Base-by-base conservation (phyloP, 768 basidiomycete genomes). In the Nevesoporus exiguus region DNA sequence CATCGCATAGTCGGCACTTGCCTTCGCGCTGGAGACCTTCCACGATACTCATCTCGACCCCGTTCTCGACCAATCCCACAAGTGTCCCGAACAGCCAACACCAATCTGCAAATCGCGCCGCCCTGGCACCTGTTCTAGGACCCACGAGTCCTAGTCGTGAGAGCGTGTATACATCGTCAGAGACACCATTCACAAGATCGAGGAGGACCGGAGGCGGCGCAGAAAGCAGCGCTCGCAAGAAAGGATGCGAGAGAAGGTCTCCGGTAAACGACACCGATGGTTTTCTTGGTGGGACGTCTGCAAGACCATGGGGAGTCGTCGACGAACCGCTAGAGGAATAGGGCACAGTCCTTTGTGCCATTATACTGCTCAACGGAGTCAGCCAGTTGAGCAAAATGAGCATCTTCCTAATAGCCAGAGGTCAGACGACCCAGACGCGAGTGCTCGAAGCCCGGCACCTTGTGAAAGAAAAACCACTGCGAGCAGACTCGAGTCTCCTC, bases 331-430 rank as follows among this genome's bases (percentile, higher is more conserved):
- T 25, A 15, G 80, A 68, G 10, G 84, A 77, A 66, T 80, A 86
- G 0, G 88, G 82, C 3, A 83, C 79, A 3, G 81, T 68, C 65
- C 88, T 86, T 63, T 90, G 86, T 5, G 84, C 81, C 66, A 81
- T 78, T 51, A 93, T 81, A 21, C 81, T 75, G 45, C 83, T 85
- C 61, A 93, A 71, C 9, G 91, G 91, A 1, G 80, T 74, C 51
- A 93, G 71, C 91, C 91, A 93, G 72, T 91, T 90, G 77, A 92
- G 90, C 41, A 93, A 73, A 49, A 93, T 74, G 34, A 93, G 77
- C 52, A 84, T 79, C 75, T 90, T 91, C 71, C 91, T 93, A 67
- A 37, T 5, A 39, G 9, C 15, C 49, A 47, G 15, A 47, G 30
- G 45, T 57, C 43, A 58, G 56, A 40, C 48, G 11, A 36, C 30